Percentiles rank a stretch among this genome's conserved stretches.
Conservation (phyloP, 495 filamentous ascomycete genomes). For the Xeromyces bisporus region DNA sequence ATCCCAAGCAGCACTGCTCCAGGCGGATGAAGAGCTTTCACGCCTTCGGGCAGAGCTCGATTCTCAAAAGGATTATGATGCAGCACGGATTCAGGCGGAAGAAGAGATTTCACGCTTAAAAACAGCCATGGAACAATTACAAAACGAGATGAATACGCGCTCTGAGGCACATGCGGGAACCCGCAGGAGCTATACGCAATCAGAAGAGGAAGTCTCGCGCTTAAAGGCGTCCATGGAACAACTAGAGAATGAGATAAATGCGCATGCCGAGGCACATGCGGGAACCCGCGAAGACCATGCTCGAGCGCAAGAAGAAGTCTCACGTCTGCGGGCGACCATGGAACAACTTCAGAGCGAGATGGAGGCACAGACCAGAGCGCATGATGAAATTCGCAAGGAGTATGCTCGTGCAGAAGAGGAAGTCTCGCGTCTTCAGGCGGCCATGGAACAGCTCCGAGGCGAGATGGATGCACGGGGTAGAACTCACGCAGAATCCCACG, state of each 20-base stretch:
- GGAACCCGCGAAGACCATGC: too few species aligned
- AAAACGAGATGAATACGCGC: constrained; percentile 15
- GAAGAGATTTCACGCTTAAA: too few species aligned
- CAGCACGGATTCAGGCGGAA: too few species aligned
- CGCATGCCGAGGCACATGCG: not conserved
- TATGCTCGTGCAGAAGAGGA: not conserved
- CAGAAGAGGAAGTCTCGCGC: constrained; percentile 16
- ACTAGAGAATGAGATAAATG: not conserved
- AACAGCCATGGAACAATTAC: constrained; percentile 12
- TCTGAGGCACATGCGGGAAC: constrained; percentile 23
- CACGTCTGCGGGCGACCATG: constrained; percentile 6
- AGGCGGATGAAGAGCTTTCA: too few species aligned
- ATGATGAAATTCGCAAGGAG: too few species aligned
- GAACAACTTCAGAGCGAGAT: not conserved
- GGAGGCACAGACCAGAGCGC: too few species aligned
- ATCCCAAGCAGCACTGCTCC: constrained; percentile 12
- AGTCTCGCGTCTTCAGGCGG: constrained; percentile 4
- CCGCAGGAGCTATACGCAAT: constrained; percentile 29
- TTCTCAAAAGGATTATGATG: too few species aligned
- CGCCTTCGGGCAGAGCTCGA: too few species aligned
- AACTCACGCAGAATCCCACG: too few species aligned
- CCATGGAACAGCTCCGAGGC: too few species aligned
- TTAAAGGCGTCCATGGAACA: not conserved
- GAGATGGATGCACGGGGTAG: too few species aligned
- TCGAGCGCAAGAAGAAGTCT: constrained; percentile 1